phyloP scores from a whole-genome alignment of 2,329 filamentous ascomycete species.

The Ophiostoma montium region DNA sequence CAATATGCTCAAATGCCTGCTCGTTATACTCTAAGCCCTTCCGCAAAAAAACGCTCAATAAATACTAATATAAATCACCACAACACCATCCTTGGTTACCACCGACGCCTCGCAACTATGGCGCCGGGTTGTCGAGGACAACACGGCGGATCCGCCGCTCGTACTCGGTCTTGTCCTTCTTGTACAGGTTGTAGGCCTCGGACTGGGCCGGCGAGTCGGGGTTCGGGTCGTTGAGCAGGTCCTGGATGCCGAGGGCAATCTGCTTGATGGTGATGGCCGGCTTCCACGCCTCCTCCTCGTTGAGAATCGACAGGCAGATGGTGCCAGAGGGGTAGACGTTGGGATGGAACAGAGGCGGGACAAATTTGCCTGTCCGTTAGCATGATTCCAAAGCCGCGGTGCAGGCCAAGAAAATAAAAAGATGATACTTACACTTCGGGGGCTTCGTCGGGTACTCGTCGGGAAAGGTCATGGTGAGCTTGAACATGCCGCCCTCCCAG shows the following conservation, averaged over 20 bases:
- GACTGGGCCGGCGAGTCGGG: conserved; percentile 94
- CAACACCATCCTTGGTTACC: too few relatives aligned
- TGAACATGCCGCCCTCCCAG: conserved; percentile 96
- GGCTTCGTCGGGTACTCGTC: conserved; percentile 98
- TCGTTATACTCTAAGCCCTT: too few relatives aligned
- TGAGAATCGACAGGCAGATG: conserved; percentile 90
- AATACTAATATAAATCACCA: background rate
- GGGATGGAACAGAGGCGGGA: conserved; percentile 89
- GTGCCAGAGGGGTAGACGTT: conserved; percentile 98
- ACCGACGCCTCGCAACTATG: conserved; percentile 25
- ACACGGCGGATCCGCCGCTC: conserved; percentile 77
- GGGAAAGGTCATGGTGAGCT: conserved; percentile 81
- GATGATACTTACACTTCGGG: conserved; percentile 69
- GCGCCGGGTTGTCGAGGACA: conserved; percentile 77
- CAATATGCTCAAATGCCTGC: too few relatives aligned
- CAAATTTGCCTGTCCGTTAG: conserved; percentile 51
- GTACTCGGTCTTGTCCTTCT: conserved; percentile 76
- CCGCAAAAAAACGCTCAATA: too few relatives aligned
- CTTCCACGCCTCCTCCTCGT: conserved; percentile 98
- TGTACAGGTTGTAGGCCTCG: conserved; percentile 93
- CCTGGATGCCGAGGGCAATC: conserved; percentile 90
- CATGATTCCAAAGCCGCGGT: too few relatives aligned
- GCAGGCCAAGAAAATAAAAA: too few relatives aligned
- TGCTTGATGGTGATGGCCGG: conserved; percentile 98
- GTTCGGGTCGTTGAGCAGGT: conserved; percentile 90